Conservation (phyloP, 805 yeast genomes). For the Pichia kluyveri region DNA sequence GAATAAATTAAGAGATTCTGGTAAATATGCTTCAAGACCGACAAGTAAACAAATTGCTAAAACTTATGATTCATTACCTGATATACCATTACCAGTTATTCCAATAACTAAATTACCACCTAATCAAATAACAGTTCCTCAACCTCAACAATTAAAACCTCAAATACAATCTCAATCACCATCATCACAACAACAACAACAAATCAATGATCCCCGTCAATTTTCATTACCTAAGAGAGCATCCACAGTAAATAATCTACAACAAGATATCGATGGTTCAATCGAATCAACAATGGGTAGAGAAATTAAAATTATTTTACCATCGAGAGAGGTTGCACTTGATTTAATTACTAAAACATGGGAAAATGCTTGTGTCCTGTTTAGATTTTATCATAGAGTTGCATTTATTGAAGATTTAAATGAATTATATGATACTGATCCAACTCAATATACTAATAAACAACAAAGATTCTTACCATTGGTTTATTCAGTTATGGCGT, state of each 20-base stretch:
- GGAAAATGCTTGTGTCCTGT: conserved; percentile 78
- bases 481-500: conserved; percentile 80
- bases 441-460: conserved; percentile 58
- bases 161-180: too few relatives aligned
- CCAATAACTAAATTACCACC: conserved; percentile 17
- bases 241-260: conserved; percentile 6
- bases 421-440: conserved; percentile 67
- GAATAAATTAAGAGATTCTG: conserved; percentile 19
- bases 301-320: conserved; percentile 57
- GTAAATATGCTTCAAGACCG: conserved; percentile 12
- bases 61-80: conserved; percentile 22
- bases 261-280: conserved; percentile 30
- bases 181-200: background rate
- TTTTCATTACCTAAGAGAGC: background rate
- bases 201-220: conserved; percentile 2
- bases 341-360: conserved; percentile 68
- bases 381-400: conserved; percentile 81
- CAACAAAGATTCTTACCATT: conserved; percentile 72
- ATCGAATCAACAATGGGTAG: conserved; percentile 30
- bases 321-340: conserved; percentile 65
- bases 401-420: conserved; percentile 67
- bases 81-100: conserved; percentile 22
- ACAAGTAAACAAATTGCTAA: conserved; percentile 18
- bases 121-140: background rate
- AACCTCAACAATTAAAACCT: background rate